These are phyloP conservation scores for Chrysoporthe puriensis DNA, from an alignment of 2,329 filamentous ascomycete species.

Conservation along the genomic window DNA sequence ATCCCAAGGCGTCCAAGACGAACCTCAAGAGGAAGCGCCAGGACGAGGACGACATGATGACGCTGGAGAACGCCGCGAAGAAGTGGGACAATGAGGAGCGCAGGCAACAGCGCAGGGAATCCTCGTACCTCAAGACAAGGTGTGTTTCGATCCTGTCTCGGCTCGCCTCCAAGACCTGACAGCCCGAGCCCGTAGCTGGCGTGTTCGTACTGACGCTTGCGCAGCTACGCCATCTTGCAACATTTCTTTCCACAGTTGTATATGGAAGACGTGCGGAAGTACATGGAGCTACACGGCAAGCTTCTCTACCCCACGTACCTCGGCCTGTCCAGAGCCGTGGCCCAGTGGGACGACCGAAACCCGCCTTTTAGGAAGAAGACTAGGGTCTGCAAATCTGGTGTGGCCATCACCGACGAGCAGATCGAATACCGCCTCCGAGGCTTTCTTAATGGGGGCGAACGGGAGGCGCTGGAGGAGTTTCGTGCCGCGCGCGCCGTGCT, in stretches of 20 bases:
- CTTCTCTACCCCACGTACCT: slow-evolving; percentile 43
- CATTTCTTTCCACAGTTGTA: slow-evolving; percentile 42
- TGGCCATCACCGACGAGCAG: slow-evolving; percentile 31
- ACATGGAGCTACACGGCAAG: slow-evolving; percentile 34
- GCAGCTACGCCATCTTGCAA: slow-evolving; percentile 37
- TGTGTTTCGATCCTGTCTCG: slow-evolving; percentile 1
- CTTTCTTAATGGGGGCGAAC: slow-evolving; percentile 28
- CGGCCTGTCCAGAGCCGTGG: slow-evolving; percentile 35
- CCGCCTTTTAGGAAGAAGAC: slow-evolving; percentile 39
- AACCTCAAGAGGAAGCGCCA: slow-evolving; percentile 48
- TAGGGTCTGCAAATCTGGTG: slow-evolving; percentile 27
- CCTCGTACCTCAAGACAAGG: slow-evolving; percentile 30
- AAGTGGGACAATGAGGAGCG: slow-evolving; percentile 33
- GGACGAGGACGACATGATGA: slow-evolving; percentile 29
- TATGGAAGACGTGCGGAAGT: slow-evolving; percentile 32
- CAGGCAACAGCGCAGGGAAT: slow-evolving; percentile 20
- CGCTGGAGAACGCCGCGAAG: slow-evolving; percentile 28
- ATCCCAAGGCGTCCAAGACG: slow-evolving; percentile 38
- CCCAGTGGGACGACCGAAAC: slow-evolving; percentile 30
- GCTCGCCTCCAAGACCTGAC: background rate
- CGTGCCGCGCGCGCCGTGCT: slow-evolving; percentile 40
- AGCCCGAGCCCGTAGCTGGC: background rate
- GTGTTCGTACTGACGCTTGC: background rate
- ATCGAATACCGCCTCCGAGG: slow-evolving; percentile 25
- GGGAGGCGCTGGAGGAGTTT: slow-evolving; percentile 45